Percentiles rank a stretch among this genome's conserved stretches.
phyloP scores from a whole-genome alignment of 805 yeast species.

The Lipomyces kockii region DNA sequence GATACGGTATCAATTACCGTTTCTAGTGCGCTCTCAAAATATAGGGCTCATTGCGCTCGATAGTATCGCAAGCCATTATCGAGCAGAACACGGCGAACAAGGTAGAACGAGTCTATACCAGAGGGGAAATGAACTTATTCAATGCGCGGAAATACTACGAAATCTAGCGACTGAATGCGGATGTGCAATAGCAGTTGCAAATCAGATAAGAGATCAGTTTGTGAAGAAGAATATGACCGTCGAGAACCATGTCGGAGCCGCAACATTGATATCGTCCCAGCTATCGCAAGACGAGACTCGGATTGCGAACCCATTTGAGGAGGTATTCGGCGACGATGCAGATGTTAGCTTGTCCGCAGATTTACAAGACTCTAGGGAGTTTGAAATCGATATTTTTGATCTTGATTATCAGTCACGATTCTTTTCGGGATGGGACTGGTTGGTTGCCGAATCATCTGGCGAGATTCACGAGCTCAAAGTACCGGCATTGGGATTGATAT shows the following conservation, averaged over 20 bases:
- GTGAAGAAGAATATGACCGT: background rate
- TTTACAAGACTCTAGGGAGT: conserved; percentile 4
- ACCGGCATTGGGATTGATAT: conserved; percentile 61
- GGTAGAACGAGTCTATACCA: conserved; percentile 19
- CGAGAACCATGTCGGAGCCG: conserved; percentile 7
- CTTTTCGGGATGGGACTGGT: conserved; percentile 74
- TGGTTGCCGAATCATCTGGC: conserved; percentile 41
- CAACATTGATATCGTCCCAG: conserved; percentile 6
- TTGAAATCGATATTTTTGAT: conserved; percentile 46
- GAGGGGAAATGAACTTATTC: conserved; percentile 43
- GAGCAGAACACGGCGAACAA: conserved; percentile 53
- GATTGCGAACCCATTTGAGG: background rate
- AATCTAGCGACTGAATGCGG: conserved; percentile 53
- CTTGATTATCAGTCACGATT: conserved; percentile 72
- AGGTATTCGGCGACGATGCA: conserved; percentile 3
- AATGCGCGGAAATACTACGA: conserved; percentile 55
- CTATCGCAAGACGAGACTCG: background rate
- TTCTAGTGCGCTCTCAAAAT: conserved; percentile 50
- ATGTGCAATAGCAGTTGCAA: conserved; percentile 70
- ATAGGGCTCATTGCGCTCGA: conserved; percentile 72
- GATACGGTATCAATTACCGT: conserved; percentile 69
- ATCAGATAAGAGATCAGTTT: conserved; percentile 72
- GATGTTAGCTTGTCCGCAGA: background rate
- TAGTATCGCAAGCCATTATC: conserved; percentile 76
- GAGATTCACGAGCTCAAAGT: conserved; percentile 42